Percentiles rank a stretch among this genome's conserved stretches.
These are phyloP conservation scores for Verticillium zaregamsianum DNA, from an alignment of 2,329 filamentous ascomycete genomes.

Conservation along the genomic window DNA sequence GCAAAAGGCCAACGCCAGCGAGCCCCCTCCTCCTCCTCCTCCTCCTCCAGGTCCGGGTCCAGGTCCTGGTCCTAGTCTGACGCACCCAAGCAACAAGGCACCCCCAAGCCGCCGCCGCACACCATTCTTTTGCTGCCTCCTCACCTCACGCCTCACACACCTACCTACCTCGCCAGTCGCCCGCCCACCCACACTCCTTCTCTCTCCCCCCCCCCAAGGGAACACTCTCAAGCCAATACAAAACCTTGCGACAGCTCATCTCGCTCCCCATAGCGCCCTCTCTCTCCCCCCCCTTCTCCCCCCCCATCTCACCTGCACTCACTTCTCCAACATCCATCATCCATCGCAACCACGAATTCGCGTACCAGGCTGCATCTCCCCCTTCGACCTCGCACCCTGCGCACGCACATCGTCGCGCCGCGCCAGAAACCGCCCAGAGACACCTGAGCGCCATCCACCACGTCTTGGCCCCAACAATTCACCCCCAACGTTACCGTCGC, in stretches of 20 bases:
- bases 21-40: slow-evolving; percentile 8
- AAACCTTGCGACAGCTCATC: slow-evolving; percentile 15
- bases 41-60: slow-evolving; percentile 9
- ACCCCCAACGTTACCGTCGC: background rate
- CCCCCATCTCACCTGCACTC: slow-evolving; percentile 4
- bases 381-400: background rate
- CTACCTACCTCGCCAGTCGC: slow-evolving; percentile 1
- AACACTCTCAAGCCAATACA: slow-evolving; percentile 8
- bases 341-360: background rate
- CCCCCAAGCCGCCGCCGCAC: slow-evolving; percentile 12
- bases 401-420: background rate
- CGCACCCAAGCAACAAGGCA: slow-evolving; percentile 4
- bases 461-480: slow-evolving; percentile 4
- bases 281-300: slow-evolving; percentile 2
- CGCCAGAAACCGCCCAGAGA: background rate
- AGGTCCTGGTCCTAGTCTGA: slow-evolving; percentile 1
- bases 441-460: background rate
- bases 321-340: slow-evolving; percentile 6
- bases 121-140: slow-evolving; percentile 8
- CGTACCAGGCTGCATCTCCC: slow-evolving; percentile 10
- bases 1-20: slow-evolving; percentile 9
- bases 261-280: slow-evolving; percentile 4
- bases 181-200: slow-evolving; percentile 4
- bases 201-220: slow-evolving; percentile 8
- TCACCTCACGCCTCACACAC: background rate